Base-by-base conservation (phyloP, 2,329 filamentous ascomycete genomes). In the Alternaria ventricosa region DNA sequence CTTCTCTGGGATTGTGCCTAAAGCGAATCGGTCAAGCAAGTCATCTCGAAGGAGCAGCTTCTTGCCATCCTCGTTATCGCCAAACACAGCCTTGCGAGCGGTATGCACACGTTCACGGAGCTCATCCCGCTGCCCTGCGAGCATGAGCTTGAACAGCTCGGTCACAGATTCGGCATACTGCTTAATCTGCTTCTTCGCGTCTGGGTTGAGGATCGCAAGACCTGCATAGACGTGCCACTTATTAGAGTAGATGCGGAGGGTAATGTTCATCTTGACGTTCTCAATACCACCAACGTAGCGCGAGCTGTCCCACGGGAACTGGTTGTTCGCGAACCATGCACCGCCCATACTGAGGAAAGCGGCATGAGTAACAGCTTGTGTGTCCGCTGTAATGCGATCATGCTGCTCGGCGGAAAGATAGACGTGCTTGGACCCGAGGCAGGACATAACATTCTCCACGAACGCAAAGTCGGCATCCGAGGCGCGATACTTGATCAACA, bases 171-270 rank as follows among this genome's bases (percentile, higher is more conserved):
- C 86, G 10, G 96, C 95, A 79, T 98, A 99, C 84, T 98, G 94
- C 60, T 91, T 88, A 75, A 99, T 98, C 82, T 99, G 96, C 79
- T 91, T 87, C 79, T 92, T 92, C 4, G 96, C 96, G 62, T 94
- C 91, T 0, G 96, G 96, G 79, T 99, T 99, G 62, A 99, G 87
- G 76, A 99, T 99, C 11, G 96, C 96, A 9, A 99, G 90, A 0
- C 96, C 96, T 20, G 96, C 96, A 80, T 99, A 99, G 61, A 99
- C 96, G 83, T 99, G 96, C 96, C 96, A 99, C 81, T 98, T 99
- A 81, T 97, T 97, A 64, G 91, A 90, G 84, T 98, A 99, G 82
- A 99, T 98, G 72, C 96, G 94, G 70, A 99, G 85, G 71, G 94
- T 98, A 71, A 98, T 90, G 83, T 99, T 99, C 84, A 98, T 97